Evolutionary conservation across 371 early-diverging fungal species (phyloP), one percentile per base, ranked within the genome.

Genomic region (Rhizomucor miehei): DNA sequence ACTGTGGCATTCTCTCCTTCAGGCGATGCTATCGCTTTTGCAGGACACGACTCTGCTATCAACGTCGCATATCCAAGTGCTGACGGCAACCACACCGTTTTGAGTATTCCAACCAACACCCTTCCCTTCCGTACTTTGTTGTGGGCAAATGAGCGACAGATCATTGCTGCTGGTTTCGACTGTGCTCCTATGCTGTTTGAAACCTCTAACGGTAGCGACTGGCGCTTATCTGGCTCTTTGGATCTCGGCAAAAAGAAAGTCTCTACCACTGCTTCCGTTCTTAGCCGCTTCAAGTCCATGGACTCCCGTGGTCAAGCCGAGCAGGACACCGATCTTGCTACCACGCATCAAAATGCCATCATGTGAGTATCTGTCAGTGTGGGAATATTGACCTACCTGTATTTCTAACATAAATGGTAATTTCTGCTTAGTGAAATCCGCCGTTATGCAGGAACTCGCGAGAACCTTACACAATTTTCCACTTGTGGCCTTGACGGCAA

Each of bases 291-390:
- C 88, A 86, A 86, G 57, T 87, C 90, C 52, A 95, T 97, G 95
- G 97, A 97, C 74, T 84, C 87, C 38, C 84, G 89, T 49, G 93
- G 86, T 47, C 92, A 92, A 53, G 49, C 77, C 5, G 71, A 75
- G 40, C 66, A 65, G 54, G 92, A 93, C 65, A 84, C 88, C 17
- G 86, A 84, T 59, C 73, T 95, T 20, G 79, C 80, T 46, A 85
- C 88, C 6, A 80, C 85, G 12, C 98, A 98, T 67, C 98, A 98
- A 71, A 98, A 98, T 71, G 91, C 97, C 16, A 96, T 96, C 70
- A 93, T 90, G 81, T 91, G 79, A 67, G 76, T 66, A 10, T 58
- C 16, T 19, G 6, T 53, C 56, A 11, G 14, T 65, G 14, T 52
- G 39, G 21, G 36, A 10, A 2, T 3, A 17, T 39, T 17, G 6